phyloP scores from a whole-genome alignment of 2,329 filamentous ascomycete species.

The Zarea fungicola region DNA sequence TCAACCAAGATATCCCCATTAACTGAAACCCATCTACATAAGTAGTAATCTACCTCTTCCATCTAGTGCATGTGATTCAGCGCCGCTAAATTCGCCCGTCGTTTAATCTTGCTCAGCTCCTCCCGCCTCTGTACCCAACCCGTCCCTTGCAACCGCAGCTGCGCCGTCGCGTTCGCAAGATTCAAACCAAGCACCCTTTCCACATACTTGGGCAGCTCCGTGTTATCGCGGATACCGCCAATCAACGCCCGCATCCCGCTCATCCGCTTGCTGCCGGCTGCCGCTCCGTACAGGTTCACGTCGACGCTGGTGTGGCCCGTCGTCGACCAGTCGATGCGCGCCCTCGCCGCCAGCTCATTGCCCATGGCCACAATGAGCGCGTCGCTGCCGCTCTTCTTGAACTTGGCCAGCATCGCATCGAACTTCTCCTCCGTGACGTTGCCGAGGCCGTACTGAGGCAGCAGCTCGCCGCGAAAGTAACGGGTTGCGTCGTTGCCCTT shows the following conservation, averaged over 20 bases:
- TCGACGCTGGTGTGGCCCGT: conserved; percentile 19
- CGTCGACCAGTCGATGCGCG: conserved; percentile 20
- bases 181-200: conserved; percentile 20
- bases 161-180: conserved; percentile 18
- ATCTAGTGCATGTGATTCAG: background rate
- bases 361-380: conserved; percentile 15
- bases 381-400: conserved; percentile 10
- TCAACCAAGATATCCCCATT: background rate
- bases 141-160: conserved; percentile 19
- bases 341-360: conserved; percentile 13
- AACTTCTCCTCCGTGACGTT: conserved; percentile 14
- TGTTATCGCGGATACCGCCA: conserved; percentile 23
- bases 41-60: background rate
- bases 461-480: conserved; percentile 15
- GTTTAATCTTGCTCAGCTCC: conserved; percentile 15
- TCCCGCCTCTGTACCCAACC: conserved; percentile 22
- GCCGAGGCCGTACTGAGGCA: conserved; percentile 18
- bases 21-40: background rate
- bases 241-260: conserved; percentile 10
- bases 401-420: conserved; percentile 11
- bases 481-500: conserved; percentile 15
- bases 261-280: conserved; percentile 10
- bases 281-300: conserved; percentile 20
- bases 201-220: conserved; percentile 22
- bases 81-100: background rate